Conservation (phyloP, 768 basidiomycete genomes). For the Auriculariales sp. region DNA sequence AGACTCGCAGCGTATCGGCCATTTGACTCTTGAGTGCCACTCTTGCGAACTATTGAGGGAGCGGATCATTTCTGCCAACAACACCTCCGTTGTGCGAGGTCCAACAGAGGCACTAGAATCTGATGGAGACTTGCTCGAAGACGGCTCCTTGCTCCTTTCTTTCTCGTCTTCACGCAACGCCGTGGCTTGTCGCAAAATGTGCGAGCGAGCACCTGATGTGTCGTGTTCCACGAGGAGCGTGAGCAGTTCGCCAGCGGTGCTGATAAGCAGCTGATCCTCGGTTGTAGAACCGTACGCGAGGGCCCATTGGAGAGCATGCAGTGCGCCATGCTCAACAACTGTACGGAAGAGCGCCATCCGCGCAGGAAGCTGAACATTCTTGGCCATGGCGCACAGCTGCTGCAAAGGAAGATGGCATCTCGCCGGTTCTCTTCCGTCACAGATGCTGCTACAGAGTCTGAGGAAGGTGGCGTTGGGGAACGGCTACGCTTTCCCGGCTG, state of each 20-base stretch:
- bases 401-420: slow-evolving; percentile 81
- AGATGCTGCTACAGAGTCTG: no score
- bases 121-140: slow-evolving; percentile 18
- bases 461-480: no score
- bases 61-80: slow-evolving; percentile 60
- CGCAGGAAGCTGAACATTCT: slow-evolving; percentile 83
- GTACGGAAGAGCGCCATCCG: slow-evolving; percentile 77
- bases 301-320: slow-evolving; percentile 90
- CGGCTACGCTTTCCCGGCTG: no score
- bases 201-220: slow-evolving; percentile 67
- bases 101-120: no score
- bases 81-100: slow-evolving; percentile 38
- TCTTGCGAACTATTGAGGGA: slow-evolving; percentile 71
- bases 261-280: slow-evolving; percentile 43
- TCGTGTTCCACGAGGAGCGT: slow-evolving; percentile 83
- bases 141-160: slow-evolving; percentile 39
- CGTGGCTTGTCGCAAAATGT: slow-evolving; percentile 65
- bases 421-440: slow-evolving; percentile 41
- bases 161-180: slow-evolving; percentile 49
- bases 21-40: slow-evolving; percentile 76
- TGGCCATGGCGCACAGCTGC: slow-evolving; percentile 88
- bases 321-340: slow-evolving; percentile 74
- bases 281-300: slow-evolving; percentile 53
- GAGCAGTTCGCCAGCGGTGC: slow-evolving; percentile 76
- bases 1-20: slow-evolving; percentile 69